These are phyloP conservation scores for Colletotrichum tanaceti DNA, from an alignment of 2,329 filamentous ascomycete species.

Conservation along the genomic window DNA sequence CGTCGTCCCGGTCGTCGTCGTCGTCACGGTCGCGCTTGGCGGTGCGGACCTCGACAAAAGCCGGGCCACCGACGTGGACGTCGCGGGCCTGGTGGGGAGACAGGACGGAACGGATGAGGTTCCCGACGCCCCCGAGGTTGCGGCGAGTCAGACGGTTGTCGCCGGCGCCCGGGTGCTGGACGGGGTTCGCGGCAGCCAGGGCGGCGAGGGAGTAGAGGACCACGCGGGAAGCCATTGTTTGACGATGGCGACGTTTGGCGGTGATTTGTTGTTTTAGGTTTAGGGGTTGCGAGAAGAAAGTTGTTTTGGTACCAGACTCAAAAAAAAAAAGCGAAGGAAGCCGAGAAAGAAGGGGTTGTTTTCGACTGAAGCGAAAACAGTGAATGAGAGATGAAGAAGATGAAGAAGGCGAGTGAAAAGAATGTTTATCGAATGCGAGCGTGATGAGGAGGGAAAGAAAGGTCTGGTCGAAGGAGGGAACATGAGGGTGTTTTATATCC, in stretches of 20 bases:
- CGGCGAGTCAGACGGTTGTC: constrained; percentile 27
- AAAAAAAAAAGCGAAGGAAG: constrained; percentile 5
- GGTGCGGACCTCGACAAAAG: constrained; percentile 22
- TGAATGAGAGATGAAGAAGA: not conserved
- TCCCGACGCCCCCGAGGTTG: constrained; percentile 10
- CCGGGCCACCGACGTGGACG: not conserved
- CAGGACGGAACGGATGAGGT: constrained; percentile 29
- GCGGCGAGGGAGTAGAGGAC: constrained; percentile 37
- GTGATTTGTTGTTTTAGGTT: not conserved
- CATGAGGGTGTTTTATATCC: constrained; percentile 21
- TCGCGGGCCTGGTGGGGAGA: constrained; percentile 19
- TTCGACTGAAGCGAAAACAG: not conserved
- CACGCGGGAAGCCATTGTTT: constrained; percentile 34
- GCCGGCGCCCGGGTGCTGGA: constrained; percentile 16
- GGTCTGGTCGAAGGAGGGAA: not conserved
- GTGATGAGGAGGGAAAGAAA: constrained; percentile 19
- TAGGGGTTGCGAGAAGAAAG: too few species aligned
- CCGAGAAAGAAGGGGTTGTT: not conserved
- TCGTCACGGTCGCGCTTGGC: not conserved
- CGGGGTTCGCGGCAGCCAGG: constrained; percentile 36
- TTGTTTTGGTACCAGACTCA: constrained; percentile 10
- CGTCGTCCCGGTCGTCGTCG: not conserved
- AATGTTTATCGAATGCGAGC: constrained; percentile 23
- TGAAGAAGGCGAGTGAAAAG: not conserved
- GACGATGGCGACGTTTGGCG: not conserved